phyloP scores from a whole-genome alignment of 768 basidiomycete genomes.

The Lepiota brunneoincarnata region DNA sequence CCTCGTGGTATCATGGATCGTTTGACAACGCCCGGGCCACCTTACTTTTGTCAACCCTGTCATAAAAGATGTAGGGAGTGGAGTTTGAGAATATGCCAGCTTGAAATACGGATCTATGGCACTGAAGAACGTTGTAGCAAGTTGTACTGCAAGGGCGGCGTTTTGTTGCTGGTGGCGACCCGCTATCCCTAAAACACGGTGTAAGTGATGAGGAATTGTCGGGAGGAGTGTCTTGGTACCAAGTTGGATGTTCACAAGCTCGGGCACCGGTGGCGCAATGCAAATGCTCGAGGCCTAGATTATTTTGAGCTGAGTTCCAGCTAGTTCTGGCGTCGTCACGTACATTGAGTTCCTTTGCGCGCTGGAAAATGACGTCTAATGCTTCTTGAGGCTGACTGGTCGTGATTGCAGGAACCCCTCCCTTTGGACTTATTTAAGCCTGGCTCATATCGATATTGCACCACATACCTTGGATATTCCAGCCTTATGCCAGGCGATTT shows the following conservation, averaged over 20 bases:
- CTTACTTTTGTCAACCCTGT: conserved; percentile 62
- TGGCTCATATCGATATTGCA: neutral
- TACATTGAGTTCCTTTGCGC: conserved; percentile 68
- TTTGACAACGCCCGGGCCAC: conserved; percentile 97
- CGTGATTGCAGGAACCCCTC: conserved; percentile 81
- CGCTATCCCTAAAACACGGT: conserved; percentile 58
- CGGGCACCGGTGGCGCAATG: conserved; percentile 51
- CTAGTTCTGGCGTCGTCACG: neutral
- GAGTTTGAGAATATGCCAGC: too few relatives aligned
- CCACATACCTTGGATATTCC: conserved; percentile 86
- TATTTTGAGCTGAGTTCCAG: conserved; percentile 7
- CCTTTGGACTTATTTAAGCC: conserved; percentile 31
- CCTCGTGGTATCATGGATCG: conserved; percentile 59
- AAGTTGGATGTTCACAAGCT: conserved; percentile 53
- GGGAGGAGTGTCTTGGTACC: conserved; percentile 39
- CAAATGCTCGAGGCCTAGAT: conserved; percentile 65
- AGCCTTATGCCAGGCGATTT: conserved; percentile 94
- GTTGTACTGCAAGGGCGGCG: conserved; percentile 77
- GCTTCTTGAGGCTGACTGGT: conserved; percentile 74
- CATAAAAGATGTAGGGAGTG: conserved; percentile 50
- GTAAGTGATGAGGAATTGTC: neutral
- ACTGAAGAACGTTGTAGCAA: conserved; percentile 33
- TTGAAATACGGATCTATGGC: too few relatives aligned
- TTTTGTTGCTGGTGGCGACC: conserved; percentile 87
- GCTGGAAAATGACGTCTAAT: conserved; percentile 59